Base-by-base conservation (phyloP, 441 rosid species). In the Adansonia rubrostipa region DNA sequence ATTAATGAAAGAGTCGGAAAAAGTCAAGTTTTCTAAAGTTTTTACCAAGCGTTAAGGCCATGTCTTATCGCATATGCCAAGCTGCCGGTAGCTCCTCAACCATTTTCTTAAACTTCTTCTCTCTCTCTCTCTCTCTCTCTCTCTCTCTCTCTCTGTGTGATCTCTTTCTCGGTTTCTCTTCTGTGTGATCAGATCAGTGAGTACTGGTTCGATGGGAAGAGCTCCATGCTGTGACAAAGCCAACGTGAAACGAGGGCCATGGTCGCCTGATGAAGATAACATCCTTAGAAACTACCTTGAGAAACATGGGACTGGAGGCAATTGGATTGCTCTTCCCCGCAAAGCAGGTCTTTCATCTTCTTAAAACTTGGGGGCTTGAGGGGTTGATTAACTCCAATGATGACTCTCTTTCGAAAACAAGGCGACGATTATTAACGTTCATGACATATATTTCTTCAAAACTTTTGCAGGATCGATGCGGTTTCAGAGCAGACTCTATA, bases 231-330 rank as follows among this genome's bases (percentile, higher is more conserved):
- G 95, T 73, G 94, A 91, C 83, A 91, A 88, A 80, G 82, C 87
- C 14, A 85, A 85, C 69, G 94, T 92, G 80, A 91, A 89, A 85
- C 85, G 87, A 81, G 97, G 97, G 57, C 89, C 94, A 36, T 92
- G 97, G 97, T 91, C 93, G 77, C 89, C 92, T 45, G 92, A 90
- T 60, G 97, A 92, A 89, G 95, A 92, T 53, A 78, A 86, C 76
- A 81, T 78, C 63, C 93, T 92, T 73, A 91, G 79, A 80, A 81
- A 69, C 76, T 87, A 80, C 82, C 82, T 92, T 24, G 69, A 84
- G 24, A 80, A 82, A 61, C 78, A 86, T 69, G 97, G 92, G 62
- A 86, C 85, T 20, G 90, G 85, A 19, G 90, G 97, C 51, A 91
- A 85, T 54, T 92, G 97, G 97, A 88, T 91, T 81, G 50, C 88